A percentile compares a stretch with the other conserved stretches of the same genome.
These are phyloP conservation scores for Blastobotrys illinoisensis DNA, from an alignment of 1,139 yeast genomes.

Conservation along the genomic window DNA sequence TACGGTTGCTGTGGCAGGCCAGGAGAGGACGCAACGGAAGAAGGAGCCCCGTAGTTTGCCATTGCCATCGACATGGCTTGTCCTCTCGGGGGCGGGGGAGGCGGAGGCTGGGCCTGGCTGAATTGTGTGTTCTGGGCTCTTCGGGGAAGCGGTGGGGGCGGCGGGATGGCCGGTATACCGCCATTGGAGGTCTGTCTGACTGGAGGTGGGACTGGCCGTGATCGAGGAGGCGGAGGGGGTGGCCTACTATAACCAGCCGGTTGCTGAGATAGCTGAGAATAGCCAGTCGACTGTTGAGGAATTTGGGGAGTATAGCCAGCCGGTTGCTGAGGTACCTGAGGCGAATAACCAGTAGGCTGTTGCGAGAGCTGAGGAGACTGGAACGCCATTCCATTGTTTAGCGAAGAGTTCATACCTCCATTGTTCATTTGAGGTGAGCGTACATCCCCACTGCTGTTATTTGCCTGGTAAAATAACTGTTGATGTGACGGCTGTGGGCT, in stretches of 20 bases:
- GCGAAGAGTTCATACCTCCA: background rate
- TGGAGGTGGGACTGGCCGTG: slow-evolving; percentile 21
- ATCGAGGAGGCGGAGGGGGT: slow-evolving; percentile 20
- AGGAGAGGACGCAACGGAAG: slow-evolving; percentile 8
- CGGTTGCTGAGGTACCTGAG: slow-evolving; percentile 2
- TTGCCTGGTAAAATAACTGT: background rate
- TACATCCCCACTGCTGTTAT: background rate
- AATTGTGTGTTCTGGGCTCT: slow-evolving; percentile 1
- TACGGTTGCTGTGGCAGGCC: background rate
- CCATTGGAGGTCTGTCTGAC: background rate
- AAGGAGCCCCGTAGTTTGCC: background rate
- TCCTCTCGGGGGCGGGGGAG: slow-evolving; percentile 14
- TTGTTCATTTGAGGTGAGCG: background rate
- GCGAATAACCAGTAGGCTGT: no score
- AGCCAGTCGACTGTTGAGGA: no score
- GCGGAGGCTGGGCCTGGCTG: slow-evolving; percentile 7
- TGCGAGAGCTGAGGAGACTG: slow-evolving; percentile 1
- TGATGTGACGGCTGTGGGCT: background rate
- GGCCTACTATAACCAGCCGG: slow-evolving; percentile 11
- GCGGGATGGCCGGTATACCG: slow-evolving; percentile 3
- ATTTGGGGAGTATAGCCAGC: slow-evolving; percentile 5
- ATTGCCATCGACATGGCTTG: background rate
- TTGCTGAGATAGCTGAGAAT: slow-evolving; percentile 2
- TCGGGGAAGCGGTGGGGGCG: slow-evolving; percentile 12
- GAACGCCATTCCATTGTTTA: background rate